These are phyloP conservation scores for Potentilla sterilis DNA, from an alignment of 306 rosid species.

Conservation along the genomic window DNA sequence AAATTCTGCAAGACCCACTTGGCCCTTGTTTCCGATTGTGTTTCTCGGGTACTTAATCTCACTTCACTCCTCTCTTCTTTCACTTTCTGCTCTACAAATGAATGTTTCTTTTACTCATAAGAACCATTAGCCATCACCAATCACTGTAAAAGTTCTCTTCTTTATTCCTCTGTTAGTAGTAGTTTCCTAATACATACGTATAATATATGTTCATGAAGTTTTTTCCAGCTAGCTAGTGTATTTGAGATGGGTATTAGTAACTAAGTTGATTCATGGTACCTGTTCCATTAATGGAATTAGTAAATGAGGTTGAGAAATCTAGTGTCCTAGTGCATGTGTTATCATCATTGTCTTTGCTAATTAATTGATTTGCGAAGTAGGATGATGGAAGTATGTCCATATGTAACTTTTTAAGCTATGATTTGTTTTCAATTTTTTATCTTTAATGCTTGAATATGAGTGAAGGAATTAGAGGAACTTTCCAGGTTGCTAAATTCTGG, in stretches of 20 bases:
- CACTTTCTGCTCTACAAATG: neutral
- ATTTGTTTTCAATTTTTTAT: neutral
- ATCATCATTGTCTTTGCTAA: neutral
- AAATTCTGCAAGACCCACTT: constrained; percentile 84
- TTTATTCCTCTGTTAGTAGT: neutral
- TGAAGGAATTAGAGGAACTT: neutral
- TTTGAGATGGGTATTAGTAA: neutral
- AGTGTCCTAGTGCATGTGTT: neutral
- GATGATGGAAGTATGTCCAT: neutral
- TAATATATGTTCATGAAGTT: neutral
- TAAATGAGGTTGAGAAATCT: neutral
- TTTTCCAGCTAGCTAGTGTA: neutral
- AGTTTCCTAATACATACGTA: neutral
- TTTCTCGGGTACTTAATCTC: constrained; percentile 53
- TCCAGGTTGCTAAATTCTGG: neutral
- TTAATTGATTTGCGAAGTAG: neutral
- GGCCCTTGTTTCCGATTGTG: constrained; percentile 69
- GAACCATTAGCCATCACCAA: neutral
- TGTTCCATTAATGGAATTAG: neutral
- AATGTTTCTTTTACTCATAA: neutral
- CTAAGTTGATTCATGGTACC: neutral
- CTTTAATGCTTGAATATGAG: neutral
- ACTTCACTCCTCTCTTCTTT: neutral
- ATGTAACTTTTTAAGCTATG: neutral
- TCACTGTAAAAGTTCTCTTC: neutral